Conservation (phyloP, 768 basidiomycete genomes). For the Dictyophora rubrovolvata region DNA sequence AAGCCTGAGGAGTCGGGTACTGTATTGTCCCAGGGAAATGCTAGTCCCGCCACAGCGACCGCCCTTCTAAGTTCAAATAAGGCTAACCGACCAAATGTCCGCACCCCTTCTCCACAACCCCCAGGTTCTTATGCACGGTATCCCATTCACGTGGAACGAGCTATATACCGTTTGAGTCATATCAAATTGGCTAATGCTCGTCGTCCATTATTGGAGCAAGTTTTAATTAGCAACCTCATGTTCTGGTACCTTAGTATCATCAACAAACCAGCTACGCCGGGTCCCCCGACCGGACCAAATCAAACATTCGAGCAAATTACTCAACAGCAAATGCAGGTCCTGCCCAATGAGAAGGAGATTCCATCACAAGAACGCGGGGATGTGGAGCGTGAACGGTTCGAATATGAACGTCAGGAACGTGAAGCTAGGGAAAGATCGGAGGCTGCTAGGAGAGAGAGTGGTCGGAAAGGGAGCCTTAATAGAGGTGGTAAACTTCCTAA, state of each 20-base stretch:
- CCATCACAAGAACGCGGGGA: conserved; percentile 23
- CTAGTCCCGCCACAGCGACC: conserved; percentile 78
- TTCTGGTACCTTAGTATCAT: conserved; percentile 99
- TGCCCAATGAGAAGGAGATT: conserved; percentile 24
- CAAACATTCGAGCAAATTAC: conserved; percentile 17
- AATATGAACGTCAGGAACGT: conserved; percentile 5
- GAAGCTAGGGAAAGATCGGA: conserved; percentile 24
- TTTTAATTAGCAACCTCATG: conserved; percentile 86
- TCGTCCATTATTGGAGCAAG: conserved; percentile 94
- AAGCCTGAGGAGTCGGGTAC: conserved; percentile 67
- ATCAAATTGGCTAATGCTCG: conserved; percentile 98
- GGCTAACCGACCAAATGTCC: conserved; percentile 55
- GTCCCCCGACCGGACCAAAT: conserved; percentile 26
- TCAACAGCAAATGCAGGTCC: conserved; percentile 30
- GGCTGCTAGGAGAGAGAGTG: conserved; percentile 35
- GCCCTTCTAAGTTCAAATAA: conserved; percentile 80
- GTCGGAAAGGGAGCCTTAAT: conserved; percentile 49
- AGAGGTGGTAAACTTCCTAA: conserved; percentile 44
- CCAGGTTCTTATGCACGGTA: conserved; percentile 60
- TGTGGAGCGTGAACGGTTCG: conserved; percentile 13
- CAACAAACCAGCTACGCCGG: conserved; percentile 65
- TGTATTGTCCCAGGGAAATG: conserved; percentile 25
- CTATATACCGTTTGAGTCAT: conserved; percentile 93
- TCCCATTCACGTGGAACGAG: conserved; percentile 97
- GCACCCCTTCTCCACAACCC: conserved; percentile 46